Evolutionary conservation across 164 flowering plant genomes (phyloP), one percentile per base, ranked within the genome.

Genomic region (Amborella trichopoda): DNA sequence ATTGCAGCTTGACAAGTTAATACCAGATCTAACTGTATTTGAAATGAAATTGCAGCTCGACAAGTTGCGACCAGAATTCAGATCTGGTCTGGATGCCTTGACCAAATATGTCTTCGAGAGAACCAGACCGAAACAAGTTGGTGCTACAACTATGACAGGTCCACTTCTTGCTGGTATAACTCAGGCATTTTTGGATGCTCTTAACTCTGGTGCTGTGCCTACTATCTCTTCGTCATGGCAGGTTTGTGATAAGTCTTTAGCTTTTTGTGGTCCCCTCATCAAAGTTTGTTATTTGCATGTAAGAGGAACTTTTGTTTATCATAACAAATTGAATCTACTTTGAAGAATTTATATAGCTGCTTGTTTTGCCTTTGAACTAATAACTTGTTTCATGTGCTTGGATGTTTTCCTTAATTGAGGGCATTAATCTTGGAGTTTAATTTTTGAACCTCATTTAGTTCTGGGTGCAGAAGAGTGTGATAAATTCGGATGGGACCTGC

Each of bases 161-260:
- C 99, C 99, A 18, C 54, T 93, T 52, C 76, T 93, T 61, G 79
- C 86, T 58, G 93, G 97, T 45, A 60, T 93, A 38, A 89, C 86
- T 11, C 82, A 88, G 49, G 79, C 99, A 40, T 93, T 85, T 66
- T 61, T 93, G 22, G 89, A 83, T 58, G 99, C 99, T 38, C 56
- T 93, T 32, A 93, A 93, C 62, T 78, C 88, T 48, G 99, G 99
- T 56, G 99, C 96, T 27, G 97, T 93, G 65, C 99, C 99, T 27
- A 77, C 94, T 37, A 93, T 93, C 54, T 73, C 94, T 37, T 93
- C 99, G 36, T 93, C 97, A 14, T 93, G 99, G 99, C 95, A 93
- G 99, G 99, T 88, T 48, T 41, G 83, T 44, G 26, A 32, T 38
- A 37, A 28, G 9, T 49, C 25, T 5, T 30, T 11, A 32, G 3